Base-by-base conservation (phyloP, 2,329 filamentous ascomycete genomes). In the Pseudocercospora vitis region DNA sequence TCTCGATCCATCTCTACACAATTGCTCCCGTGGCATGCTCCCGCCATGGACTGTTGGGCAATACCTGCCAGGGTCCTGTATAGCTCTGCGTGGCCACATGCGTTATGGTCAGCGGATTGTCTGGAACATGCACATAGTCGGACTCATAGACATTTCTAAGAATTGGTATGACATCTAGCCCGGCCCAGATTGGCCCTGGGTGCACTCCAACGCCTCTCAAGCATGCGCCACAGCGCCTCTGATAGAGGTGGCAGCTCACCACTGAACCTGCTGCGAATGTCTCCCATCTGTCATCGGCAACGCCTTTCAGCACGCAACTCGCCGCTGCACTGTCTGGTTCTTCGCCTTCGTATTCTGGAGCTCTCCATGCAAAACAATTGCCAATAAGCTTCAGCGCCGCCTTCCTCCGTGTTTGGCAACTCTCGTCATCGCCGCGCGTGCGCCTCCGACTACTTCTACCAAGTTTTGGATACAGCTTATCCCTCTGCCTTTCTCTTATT, bases 381-480 rank as follows among this genome's bases (percentile, higher is more conserved):
- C 37, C 37, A 40, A 40, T 40, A 40, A 40, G 37, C 37, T 40
- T 40, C 37, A 35, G 7, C 31, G 26, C 26, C 26, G 37, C 37
- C 16, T 40, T 24, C 37, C 37, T 40, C 23, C 37, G 37, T 40
- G 19, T 24, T 24, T 24, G 37, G 19, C 37, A 16, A 18, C 18
- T 19, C 19, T 19, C 37, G 37, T 40, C 37, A 40, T 40, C 37
- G 19, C 11, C 19, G 37, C 37, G 19, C 37, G 19, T 24, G 37
- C 37, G 37, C 37, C 19, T 40, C 26, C 26, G 26, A 29, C 26
- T n/a, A n/a, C n/a, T n/a, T n/a, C 19, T 37, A 37, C 37, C 37
- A 40, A 40, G 19, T 19, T 40, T 24, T 3, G 19, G 16, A 21
- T 19, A 19, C 23, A 12, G 37, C 37, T 40, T 18, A 16, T 18